These are phyloP conservation scores for Nepenthes mirabilis DNA, from an alignment of 148 eudicot genomes.

Conservation along the genomic window DNA sequence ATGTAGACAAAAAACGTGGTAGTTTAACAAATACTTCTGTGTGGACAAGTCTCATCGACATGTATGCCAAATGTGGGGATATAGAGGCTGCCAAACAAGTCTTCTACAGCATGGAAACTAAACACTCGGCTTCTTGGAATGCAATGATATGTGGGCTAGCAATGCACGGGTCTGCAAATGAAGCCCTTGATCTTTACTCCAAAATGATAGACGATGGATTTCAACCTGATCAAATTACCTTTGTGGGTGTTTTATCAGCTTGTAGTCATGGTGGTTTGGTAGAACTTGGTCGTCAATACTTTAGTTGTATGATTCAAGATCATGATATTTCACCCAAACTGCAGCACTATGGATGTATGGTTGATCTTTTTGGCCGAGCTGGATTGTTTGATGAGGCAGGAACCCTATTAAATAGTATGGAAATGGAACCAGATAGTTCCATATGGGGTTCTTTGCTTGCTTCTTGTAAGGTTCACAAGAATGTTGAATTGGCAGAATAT, in stretches of 20 bases:
- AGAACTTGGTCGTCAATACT: slow-evolving; percentile 31
- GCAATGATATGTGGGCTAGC: slow-evolving; percentile 48
- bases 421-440: slow-evolving; percentile 41
- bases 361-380: slow-evolving; percentile 45
- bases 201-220: slow-evolving; percentile 29
- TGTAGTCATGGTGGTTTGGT: slow-evolving; percentile 52
- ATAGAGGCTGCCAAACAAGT: slow-evolving; percentile 31
- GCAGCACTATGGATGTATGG: slow-evolving; percentile 47
- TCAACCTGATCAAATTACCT: slow-evolving; percentile 46
- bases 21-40: slow-evolving; percentile 20
- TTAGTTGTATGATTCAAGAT: slow-evolving; percentile 29
- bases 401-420: slow-evolving; percentile 27
- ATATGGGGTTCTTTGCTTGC: slow-evolving; percentile 54
- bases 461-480: slow-evolving; percentile 38
- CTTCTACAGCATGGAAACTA: slow-evolving; percentile 20
- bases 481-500: slow-evolving; percentile 35
- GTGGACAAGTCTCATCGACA: slow-evolving; percentile 42
- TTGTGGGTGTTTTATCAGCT: slow-evolving; percentile 47
- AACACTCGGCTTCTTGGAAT: slow-evolving; percentile 33
- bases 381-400: slow-evolving; percentile 45
- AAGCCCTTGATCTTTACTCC: slow-evolving; percentile 23
- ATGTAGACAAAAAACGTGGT: slow-evolving; percentile 19
- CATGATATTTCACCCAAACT: slow-evolving; percentile 26
- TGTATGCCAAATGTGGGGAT: slow-evolving; percentile 65
- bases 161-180: slow-evolving; percentile 32